Conservation (phyloP, 352 stramenopile genomes). For the Globisporangium iwayamae region DNA sequence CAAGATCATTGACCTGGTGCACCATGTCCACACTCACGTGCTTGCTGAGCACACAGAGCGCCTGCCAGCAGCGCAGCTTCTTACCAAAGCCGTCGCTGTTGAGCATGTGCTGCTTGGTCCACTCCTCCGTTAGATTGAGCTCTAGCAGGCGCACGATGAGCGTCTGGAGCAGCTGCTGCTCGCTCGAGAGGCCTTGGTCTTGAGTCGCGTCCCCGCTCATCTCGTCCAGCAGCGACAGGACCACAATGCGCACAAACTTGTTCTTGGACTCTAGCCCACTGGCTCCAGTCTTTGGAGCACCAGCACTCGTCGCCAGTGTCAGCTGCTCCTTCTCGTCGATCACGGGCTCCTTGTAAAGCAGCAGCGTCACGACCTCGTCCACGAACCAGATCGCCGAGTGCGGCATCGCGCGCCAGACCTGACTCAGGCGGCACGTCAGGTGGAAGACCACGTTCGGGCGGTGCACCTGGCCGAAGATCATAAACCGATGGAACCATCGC, state of each 20-base stretch:
- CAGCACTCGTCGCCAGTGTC: slow-evolving; percentile 5
- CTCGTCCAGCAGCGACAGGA: slow-evolving; percentile 67
- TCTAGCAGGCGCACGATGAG: slow-evolving; percentile 39
- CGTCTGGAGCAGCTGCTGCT: slow-evolving; percentile 30
- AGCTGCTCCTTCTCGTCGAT: slow-evolving; percentile 65
- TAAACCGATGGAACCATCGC: slow-evolving; percentile 50
- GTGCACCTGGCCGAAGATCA: slow-evolving; percentile 49
- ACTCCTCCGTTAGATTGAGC: slow-evolving; percentile 58
- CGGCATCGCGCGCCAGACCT: slow-evolving; percentile 60
- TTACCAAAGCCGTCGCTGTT: slow-evolving; percentile 80
- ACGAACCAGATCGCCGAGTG: slow-evolving; percentile 41
- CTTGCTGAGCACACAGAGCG: slow-evolving; percentile 63
- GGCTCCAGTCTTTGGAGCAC: not conserved
- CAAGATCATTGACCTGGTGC: slow-evolving; percentile 23
- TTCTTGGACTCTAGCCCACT: slow-evolving; percentile 37
- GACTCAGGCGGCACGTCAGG: slow-evolving; percentile 56
- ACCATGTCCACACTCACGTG: slow-evolving; percentile 34
- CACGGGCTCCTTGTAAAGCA: slow-evolving; percentile 79
- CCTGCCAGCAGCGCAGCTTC: slow-evolving; percentile 77
- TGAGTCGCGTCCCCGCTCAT: slow-evolving; percentile 27
- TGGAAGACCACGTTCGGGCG: slow-evolving; percentile 82
- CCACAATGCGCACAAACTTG: slow-evolving; percentile 63
- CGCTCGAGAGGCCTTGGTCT: not conserved
- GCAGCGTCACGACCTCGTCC: slow-evolving; percentile 60
- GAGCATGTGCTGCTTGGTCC: slow-evolving; percentile 81